Conservation (phyloP, 192 early-diverging fungal species). For the Pilobolus umbonatus region DNA sequence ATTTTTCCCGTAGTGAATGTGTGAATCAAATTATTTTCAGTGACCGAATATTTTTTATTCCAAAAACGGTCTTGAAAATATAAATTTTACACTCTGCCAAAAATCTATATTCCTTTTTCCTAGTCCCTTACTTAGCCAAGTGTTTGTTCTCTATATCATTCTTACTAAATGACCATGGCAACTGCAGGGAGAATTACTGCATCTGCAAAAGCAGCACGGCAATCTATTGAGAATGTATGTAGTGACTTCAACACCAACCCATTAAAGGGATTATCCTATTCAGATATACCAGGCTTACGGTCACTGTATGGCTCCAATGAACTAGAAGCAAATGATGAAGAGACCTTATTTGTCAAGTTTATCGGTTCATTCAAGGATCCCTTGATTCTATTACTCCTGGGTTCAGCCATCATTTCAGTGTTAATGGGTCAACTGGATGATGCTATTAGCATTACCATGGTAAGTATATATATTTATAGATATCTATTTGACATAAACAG, state of each 20-base stretch:
- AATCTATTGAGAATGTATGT: slow-evolving; percentile 39
- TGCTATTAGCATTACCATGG: slow-evolving; percentile 80
- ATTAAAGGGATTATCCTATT: slow-evolving; percentile 36
- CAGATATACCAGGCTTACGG: slow-evolving; percentile 39
- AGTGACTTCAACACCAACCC: slow-evolving; percentile 39
- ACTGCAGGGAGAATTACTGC: slow-evolving; percentile 35
- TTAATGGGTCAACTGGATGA: slow-evolving; percentile 75
- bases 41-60: too few relatives aligned
- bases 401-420: slow-evolving; percentile 65
- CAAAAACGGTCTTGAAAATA: too few relatives aligned
- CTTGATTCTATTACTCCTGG: slow-evolving; percentile 73
- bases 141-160: too few relatives aligned
- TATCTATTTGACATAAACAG: neutral
- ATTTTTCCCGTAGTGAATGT: too few relatives aligned
- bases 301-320: slow-evolving; percentile 60
- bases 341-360: slow-evolving; percentile 66
- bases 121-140: too few relatives aligned
- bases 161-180: slow-evolving; percentile 6
- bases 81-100: too few relatives aligned
- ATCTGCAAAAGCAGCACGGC: slow-evolving; percentile 49
- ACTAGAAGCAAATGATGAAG: slow-evolving; percentile 60
- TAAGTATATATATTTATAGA: slow-evolving; percentile 21
- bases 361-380: slow-evolving; percentile 79
- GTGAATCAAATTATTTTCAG: too few relatives aligned
- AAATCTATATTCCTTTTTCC: too few relatives aligned